Percentiles rank a stretch among this genome's conserved stretches.
These are phyloP conservation scores for Neopestalotiopsis sp. DNA, from an alignment of 2,329 filamentous ascomycete species.

Conservation along the genomic window DNA sequence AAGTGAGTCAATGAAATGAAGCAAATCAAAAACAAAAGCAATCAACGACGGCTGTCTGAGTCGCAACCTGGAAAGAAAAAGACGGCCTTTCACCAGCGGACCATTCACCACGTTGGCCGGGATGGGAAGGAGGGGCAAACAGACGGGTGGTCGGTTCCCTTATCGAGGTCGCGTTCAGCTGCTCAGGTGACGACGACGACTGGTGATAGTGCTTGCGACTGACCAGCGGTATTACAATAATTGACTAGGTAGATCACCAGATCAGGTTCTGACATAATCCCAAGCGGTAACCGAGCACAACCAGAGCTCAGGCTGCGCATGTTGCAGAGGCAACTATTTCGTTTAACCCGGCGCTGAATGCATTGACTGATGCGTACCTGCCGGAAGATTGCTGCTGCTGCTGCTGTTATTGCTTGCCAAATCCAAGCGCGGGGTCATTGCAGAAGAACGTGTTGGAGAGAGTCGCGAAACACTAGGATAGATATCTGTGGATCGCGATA, in stretches of 20 bases:
- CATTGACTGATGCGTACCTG: no score
- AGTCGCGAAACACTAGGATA: constrained; percentile 44
- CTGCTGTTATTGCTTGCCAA: no score
- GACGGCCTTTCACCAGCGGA: neutral
- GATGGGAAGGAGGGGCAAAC: constrained; percentile 17
- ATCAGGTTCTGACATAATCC: neutral
- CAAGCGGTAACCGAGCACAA: neutral
- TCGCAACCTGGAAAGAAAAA: neutral
- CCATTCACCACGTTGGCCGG: neutral
- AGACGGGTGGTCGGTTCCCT: neutral
- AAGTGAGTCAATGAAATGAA: neutral
- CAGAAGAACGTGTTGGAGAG: no score
- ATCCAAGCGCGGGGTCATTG: no score
- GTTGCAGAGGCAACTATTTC: no score
- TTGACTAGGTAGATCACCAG: neutral
- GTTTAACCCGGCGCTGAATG: no score
- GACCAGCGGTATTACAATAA: neutral
- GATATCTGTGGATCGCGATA: no score
- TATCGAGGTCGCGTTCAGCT: neutral
- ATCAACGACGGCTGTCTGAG: neutral
- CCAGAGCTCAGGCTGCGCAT: no score
- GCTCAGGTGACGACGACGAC: neutral
- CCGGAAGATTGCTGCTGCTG: no score
- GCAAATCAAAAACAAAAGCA: neutral
- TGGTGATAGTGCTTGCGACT: neutral